Evolutionary conservation across 805 yeast species (phyloP), one percentile per base, ranked within the genome.

Genomic region (Zygosaccharomyces pseudorouxii): DNA sequence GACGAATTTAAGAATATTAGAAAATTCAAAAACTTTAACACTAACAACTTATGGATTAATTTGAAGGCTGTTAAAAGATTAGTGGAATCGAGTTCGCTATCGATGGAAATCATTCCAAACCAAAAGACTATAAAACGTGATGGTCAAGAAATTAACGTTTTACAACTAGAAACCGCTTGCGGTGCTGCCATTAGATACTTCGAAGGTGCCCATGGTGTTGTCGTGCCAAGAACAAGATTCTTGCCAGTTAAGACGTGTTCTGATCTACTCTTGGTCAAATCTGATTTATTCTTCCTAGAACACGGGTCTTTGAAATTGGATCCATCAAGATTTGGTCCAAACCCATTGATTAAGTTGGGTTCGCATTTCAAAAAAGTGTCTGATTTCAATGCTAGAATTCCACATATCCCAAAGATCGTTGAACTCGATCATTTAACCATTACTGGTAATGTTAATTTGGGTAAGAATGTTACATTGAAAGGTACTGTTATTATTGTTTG

Each of bases 171-270:
- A 77, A 93, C 99, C 44, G 99, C 99, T 25, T 96, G 89, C 60
- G 99, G 99, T 76, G 98, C 99, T 35, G 98, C 98, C 42, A 93
- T 93, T 67, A 86, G 96, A 73, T 92, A 90, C 72, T 93, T 93
- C 73, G 77, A 84, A 57, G 86, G 88, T 60, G 97, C 97, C 27
- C 96, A 89, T 63, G 99, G 99, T 73, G 95, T 93, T 60, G 96
- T 89, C 62, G 99, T 93, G 33, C 98, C 99, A 71, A 88, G 99
- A 76, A 80, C 96, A 37, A 84, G 99, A 68, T 93, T 93, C 79
- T 79, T 93, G 73, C 99, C 99, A 12, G 99, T 93, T 61, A 93
- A 93, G 77, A 93, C 99, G 16, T 89, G 93, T 70, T 89, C 97
- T 5, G 99, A 93, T 70, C 74, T 93, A 71, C 74, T 93, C 60